Base-by-base conservation (phyloP, 805 yeast genomes). In the Ogataea kodamae region DNA sequence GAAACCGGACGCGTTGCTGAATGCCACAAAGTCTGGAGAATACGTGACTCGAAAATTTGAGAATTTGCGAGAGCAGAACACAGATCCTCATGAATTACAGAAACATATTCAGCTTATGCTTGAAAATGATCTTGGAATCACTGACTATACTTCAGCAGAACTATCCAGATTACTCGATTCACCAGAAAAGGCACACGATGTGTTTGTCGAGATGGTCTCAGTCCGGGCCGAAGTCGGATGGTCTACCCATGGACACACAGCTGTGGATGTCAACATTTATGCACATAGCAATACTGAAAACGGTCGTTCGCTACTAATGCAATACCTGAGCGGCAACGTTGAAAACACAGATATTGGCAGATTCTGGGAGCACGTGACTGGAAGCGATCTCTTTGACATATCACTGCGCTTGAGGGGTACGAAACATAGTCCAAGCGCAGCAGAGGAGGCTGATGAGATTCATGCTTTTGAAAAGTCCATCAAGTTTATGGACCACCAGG, bases 221-320 rank as follows among this genome's bases (percentile, higher is more conserved):
- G 51, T 62, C n/a, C 74, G 95, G 44, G 87, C 97, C 0, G 83
- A 83, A 58, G 76, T 87, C 11, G 97, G 96, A n/a, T 89, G 96
- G 96, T 71, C 95, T 7, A 89, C 97, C 0, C 95, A 87, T 52
- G 97, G 97, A 18, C 97, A 89, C 59, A 80, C 95, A 13, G 96
- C 96, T 0, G 96, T 89, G 10, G 97, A 89, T 59, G 96, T 89
- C 22, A 89, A 90, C 52, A 83, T 90, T 30, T 89, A 89, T 55
- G 96, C 82, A 0, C 72, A 80, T 55, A 72, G 88, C 19, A 81
- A 81, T 48, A 74, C 70, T 16, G 64, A 67, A 30, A 48, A 60
- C 6, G 67, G 77, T 18, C 61, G 60, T 51, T 27, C 43, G 2
- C 49, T 66, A 45, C 46, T 73, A 6, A 54, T 63, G 37, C 57